Percentiles rank a stretch among this genome's conserved stretches.
phyloP scores from a whole-genome alignment of 345 rosid genomes.

The Boechera retrofracta region DNA sequence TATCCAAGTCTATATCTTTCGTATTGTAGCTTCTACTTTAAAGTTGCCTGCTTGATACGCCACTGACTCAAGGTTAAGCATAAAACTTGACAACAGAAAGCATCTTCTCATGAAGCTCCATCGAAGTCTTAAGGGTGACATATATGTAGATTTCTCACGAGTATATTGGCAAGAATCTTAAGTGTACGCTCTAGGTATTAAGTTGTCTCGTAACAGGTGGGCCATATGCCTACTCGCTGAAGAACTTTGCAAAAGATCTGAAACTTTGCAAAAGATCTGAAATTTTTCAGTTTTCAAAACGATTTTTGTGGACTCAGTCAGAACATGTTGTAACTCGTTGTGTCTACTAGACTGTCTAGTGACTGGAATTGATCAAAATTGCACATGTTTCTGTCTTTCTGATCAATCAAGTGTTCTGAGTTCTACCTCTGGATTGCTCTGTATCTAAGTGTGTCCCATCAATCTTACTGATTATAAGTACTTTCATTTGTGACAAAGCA shows the following conservation, averaged over 20 bases:
- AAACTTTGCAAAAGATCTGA: not conserved
- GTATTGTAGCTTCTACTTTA: slow-evolving; percentile 18
- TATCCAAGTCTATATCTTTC: slow-evolving; percentile 16
- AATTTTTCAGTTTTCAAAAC: not conserved
- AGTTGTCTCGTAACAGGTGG: not conserved
- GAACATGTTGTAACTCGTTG: slow-evolving; percentile 27
- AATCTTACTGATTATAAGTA: not conserved
- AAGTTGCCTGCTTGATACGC: not conserved
- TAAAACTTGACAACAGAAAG: slow-evolving; percentile 1
- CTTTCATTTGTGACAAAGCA: slow-evolving; percentile 1
- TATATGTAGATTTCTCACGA: not conserved
- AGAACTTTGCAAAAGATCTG: no score
- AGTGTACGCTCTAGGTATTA: not conserved
- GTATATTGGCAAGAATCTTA: not conserved
- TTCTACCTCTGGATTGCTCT: not conserved
- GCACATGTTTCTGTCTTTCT: slow-evolving; percentile 5
- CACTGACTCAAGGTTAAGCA: not conserved
- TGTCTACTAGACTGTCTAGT: not conserved
- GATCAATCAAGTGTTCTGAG: slow-evolving; percentile 8
- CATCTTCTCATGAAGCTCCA: slow-evolving; percentile 4
- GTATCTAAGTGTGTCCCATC: not conserved
- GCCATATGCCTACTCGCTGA: not conserved
- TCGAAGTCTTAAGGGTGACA: not conserved
- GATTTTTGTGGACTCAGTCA: not conserved
- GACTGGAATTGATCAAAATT: not conserved